These are phyloP conservation scores for Yamadazyma ubonensis DNA, from an alignment of 805 yeast genomes.

Conservation along the genomic window DNA sequence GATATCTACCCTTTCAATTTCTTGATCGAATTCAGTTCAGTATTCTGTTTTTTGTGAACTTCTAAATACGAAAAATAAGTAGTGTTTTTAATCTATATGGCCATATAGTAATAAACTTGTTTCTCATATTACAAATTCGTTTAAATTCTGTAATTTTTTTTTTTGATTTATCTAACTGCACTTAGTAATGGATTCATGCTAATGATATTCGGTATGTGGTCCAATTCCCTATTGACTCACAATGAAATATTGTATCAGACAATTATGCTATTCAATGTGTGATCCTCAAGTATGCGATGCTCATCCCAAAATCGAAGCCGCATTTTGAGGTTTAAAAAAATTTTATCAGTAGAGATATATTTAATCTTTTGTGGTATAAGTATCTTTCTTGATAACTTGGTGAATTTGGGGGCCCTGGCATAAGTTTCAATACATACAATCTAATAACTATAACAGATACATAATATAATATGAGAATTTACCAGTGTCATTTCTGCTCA, in stretches of 20 bases:
- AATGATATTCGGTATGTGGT: too few species aligned
- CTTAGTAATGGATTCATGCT: too few species aligned
- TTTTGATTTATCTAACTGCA: too few species aligned
- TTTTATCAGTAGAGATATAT: constrained; percentile 6
- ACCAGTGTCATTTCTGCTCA: constrained; percentile 94
- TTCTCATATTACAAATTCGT: too few species aligned
- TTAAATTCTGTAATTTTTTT: too few species aligned
- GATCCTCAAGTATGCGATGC: constrained; percentile 6
- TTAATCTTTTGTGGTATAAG: constrained; percentile 5
- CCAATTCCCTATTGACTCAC: too few species aligned
- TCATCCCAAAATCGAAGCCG: constrained; percentile 10
- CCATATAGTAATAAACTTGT: constrained; percentile 1
- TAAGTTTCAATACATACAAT: too few species aligned
- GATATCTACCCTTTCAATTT: too few species aligned
- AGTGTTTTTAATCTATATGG: background rate
- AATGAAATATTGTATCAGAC: background rate
- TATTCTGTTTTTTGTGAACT: too few species aligned
- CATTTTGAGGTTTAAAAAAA: constrained; percentile 6
- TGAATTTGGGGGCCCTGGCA: background rate
- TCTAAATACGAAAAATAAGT: background rate
- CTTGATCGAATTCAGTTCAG: too few species aligned
- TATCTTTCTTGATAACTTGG: constrained; percentile 5
- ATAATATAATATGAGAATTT: constrained; percentile 65
- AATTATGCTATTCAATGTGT: background rate
- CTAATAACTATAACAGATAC: too few species aligned